These are phyloP conservation scores for Candida maltosa DNA, from an alignment of 805 yeast genomes.

Conservation along the genomic window DNA sequence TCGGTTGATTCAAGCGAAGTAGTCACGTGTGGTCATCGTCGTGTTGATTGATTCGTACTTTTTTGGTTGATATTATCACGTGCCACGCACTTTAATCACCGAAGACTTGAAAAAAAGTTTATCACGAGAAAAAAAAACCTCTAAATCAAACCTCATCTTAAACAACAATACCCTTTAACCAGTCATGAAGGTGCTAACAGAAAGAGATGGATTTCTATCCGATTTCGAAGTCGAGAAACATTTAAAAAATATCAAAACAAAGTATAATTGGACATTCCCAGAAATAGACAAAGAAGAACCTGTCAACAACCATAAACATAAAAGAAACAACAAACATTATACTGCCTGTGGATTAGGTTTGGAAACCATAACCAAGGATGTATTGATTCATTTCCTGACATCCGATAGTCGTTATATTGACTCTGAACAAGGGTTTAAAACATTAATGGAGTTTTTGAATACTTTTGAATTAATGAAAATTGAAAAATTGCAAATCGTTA, in stretches of 20 bases:
- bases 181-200: slow-evolving; percentile 45
- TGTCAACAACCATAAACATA: slow-evolving; percentile 22
- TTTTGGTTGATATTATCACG: too few relatives aligned
- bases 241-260: slow-evolving; percentile 44
- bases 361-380: slow-evolving; percentile 49
- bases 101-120: too few relatives aligned
- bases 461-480: slow-evolving; percentile 66
- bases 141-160: too few relatives aligned
- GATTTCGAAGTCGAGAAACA: slow-evolving; percentile 64
- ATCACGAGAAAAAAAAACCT: too few relatives aligned
- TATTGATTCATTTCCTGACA: slow-evolving; percentile 36
- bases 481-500: slow-evolving; percentile 81
- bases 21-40: too few relatives aligned
- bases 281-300: slow-evolving; percentile 27
- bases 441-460: slow-evolving; percentile 45
- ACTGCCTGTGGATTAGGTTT: slow-evolving; percentile 43
- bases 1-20: too few relatives aligned
- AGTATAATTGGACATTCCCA: slow-evolving; percentile 44
- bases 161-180: too few relatives aligned
- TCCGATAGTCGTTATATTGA: slow-evolving; percentile 22
- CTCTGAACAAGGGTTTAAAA: slow-evolving; percentile 19
- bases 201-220: slow-evolving; percentile 58
- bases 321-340: slow-evolving; percentile 21
- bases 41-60: too few relatives aligned
- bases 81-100: too few relatives aligned